Evolutionary conservation across 129 eudicot genomes (phyloP), one percentile per base, ranked within the genome.

Genomic region (carrot (Daucus carota)): DNA sequence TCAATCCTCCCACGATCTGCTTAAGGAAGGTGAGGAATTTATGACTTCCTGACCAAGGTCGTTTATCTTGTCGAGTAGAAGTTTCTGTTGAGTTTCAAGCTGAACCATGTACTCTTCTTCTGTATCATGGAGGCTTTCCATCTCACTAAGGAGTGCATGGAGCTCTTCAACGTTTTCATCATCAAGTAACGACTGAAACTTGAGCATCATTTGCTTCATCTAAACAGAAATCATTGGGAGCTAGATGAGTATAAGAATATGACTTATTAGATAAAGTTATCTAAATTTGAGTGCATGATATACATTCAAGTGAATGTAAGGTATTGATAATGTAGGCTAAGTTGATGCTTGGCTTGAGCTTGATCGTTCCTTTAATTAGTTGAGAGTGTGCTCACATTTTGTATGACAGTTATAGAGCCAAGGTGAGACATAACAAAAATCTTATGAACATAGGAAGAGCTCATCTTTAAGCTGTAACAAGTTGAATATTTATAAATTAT

Each of bases 41-140:
- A 91, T 73, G 47, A 94, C 82, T 83, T 94, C 99, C 81, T 89
- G 99, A 62, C 97, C 99, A 12, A 94, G 90, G 83, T 91, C 90
- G 41, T 85, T 83, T 80, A 94, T 91, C 82, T 94, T 94, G 86
- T 80, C 76, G 15, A 94, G 87, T 60, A 94, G 76, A 74, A 94
- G 81, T 83, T 57, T 89, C 75, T 92, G 96, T 85, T 94, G 97
- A 0, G 93, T 94, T 84, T 94, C 97, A 11, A 94, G 97, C 75
- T 83, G 93, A n/a, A 83, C 70, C 81, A 91, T 86, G 84, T 85
- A 87, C 75, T 89, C 96, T 74, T 91, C 93, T 81, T 89, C 90
- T 22, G 77, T 74, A 8, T 86, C 92, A 14, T 91, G 96, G 43
- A 94, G 90, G 72, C 92, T 89, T 84, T 94, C 96, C 47, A 94